Conservation (phyloP, 2,329 filamentous ascomycete species). For the Huntiella bhutanensis region DNA sequence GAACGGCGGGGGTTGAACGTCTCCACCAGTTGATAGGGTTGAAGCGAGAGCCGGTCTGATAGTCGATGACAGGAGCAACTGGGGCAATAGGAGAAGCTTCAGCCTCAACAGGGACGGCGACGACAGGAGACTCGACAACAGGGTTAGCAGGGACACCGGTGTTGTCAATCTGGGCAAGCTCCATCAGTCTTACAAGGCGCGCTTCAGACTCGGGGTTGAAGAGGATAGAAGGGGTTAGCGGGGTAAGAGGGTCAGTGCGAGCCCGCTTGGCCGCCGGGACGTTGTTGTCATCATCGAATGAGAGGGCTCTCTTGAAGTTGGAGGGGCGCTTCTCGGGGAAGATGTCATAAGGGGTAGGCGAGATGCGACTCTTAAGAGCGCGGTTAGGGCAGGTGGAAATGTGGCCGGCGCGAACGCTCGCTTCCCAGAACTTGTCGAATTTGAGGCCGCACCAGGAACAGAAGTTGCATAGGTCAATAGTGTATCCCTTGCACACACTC, state of each 20-base stretch:
- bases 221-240: too few relatives aligned
- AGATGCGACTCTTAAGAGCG: not conserved
- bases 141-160: not conserved
- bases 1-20: too few relatives aligned
- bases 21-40: too few relatives aligned
- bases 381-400: constrained; percentile 6
- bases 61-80: not conserved
- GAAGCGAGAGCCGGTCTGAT: too few relatives aligned
- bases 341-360: constrained; percentile 8
- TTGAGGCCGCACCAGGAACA: constrained; percentile 14
- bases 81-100: not conserved
- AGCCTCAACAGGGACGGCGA: not conserved
- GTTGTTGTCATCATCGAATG: not conserved
- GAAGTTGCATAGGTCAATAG: constrained; percentile 11
- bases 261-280: not conserved
- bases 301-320: not conserved
- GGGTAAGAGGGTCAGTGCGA: not conserved
- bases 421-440: not conserved
- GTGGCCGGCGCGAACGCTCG: constrained; percentile 4
- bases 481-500: constrained; percentile 13
- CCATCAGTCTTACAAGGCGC: too few relatives aligned
- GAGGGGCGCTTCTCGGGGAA: constrained; percentile 2
- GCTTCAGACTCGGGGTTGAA: too few relatives aligned
- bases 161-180: not conserved
- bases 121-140: not conserved